Evolutionary conservation across 345 rosid species (phyloP), one percentile per base, ranked within the genome.

Genomic region (Combretum micranthum): DNA sequence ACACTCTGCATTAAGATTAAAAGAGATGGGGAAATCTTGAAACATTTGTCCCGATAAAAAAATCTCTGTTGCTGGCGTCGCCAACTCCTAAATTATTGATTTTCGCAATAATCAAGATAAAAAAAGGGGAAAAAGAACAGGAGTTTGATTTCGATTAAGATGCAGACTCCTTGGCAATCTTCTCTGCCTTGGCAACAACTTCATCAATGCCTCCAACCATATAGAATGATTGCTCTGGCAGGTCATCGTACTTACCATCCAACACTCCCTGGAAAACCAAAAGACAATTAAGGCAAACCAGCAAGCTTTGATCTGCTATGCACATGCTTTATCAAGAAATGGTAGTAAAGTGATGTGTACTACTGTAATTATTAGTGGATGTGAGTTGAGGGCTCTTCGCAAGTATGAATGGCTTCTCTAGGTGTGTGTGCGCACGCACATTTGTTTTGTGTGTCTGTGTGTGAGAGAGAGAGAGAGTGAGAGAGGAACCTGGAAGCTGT

Each of bases 151-250:
- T 47, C 20, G 58, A 10, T 68, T 80, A 78, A 42, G 84, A 75
- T 22, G 83, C 75, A 14, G 75, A 59, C 52, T 90, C 96, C 81
- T 66, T 83, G 52, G 96, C 73, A 57, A 90, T 87, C 84, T 85
- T 83, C 37, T 82, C 92, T 2, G 87, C 96, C 78, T 87, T 87
- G 20, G 96, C 89, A 57, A 87, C 71, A 19, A 87, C 96, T 53
- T 87, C 96, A 3, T 87, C 92, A 15, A 87, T 84, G 50, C 95
- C 95, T 49, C 91, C 95, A 56, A 87, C 87, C 95, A 87, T 87
- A 68, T 87, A 87, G 65, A 87, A 87, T 9, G 95, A 82, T 61
- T 87, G 95, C 47, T 87, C 91, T 12, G 95, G 47, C 43, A 87
- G 92, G 64, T 87, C 96, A 56, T 87, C 96, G 23, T 77, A 88